Evolutionary conservation across 2,329 filamentous ascomycete species (phyloP), one percentile per base, ranked within the genome.

Genomic region (Chaetomiaceae sp.): DNA sequence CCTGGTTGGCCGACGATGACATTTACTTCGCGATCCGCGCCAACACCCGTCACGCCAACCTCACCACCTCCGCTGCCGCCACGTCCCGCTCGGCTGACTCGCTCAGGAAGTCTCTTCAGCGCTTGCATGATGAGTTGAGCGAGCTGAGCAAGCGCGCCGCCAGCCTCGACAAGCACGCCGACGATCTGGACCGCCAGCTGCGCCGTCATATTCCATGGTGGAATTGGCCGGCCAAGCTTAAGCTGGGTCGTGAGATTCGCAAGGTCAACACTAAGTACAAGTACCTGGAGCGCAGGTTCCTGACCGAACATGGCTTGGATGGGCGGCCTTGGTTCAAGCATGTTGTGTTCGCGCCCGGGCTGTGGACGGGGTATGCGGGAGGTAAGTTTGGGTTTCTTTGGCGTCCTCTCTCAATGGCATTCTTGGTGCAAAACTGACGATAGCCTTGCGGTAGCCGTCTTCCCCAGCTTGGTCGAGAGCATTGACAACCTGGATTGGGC

Each of bases 291-390:
- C 75, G 89, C 14, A 73, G 82, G 41, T 95, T 96, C 65, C 58
- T 96, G 52, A 84, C 88, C 58, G 68, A 79, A 4, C 72, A 76
- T 3, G 91, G 91, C 1, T 68, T 97, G 17, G 90, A 95, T 62
- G 80, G 81, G 1, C 73, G 91, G 49, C 71, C 72, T 19, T 96
- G 89, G 89, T 97, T 91, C 71, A 96, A 96, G 70, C 91, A 96
- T 60, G 84, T 95, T 2, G 85, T 96, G 1, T 96, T 94, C 66
- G 90, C 90, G 1, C 90, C 90, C 0, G 90, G 90, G 0, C 64
- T 91, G 38, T 95, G 89, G 88, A 95, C 88, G 0, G 90, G 90
- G 0, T 96, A 96, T 65, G 73, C 88, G 0, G 90, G 89, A 60
- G 78, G 79, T 83, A 59, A 66, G 75, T 68, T 40, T 32, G 47